Conservation (phyloP, 441 rosid genomes). For the Corymbia citriodora region DNA sequence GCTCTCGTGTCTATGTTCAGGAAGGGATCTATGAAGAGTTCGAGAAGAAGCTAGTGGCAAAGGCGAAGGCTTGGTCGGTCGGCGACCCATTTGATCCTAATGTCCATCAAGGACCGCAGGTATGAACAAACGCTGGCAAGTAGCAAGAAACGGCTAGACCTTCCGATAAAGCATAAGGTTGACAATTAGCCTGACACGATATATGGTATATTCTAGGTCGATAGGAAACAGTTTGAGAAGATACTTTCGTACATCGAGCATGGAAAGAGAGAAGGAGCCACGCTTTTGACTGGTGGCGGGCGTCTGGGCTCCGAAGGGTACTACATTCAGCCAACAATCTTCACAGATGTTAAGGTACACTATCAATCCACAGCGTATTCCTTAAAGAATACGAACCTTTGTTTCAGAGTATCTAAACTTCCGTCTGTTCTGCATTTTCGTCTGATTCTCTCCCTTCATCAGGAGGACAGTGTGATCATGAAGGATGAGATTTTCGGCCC, state of each 20-base stretch:
- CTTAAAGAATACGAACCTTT: neutral
- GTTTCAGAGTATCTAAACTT: neutral
- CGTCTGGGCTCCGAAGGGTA: slow-evolving; percentile 45
- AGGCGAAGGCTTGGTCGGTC: slow-evolving; percentile 54
- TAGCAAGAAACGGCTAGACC: neutral
- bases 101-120: slow-evolving; percentile 73
- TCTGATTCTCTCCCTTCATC: neutral
- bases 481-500: slow-evolving; percentile 87
- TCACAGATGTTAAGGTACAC: slow-evolving; percentile 58
- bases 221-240: slow-evolving; percentile 45
- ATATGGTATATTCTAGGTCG: slow-evolving; percentile 29
- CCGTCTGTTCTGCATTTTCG: neutral
- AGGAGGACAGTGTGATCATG: slow-evolving; percentile 71
- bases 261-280: slow-evolving; percentile 75
- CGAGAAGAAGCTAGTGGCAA: slow-evolving; percentile 42
- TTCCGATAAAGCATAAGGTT: neutral
- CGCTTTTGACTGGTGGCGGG: slow-evolving; percentile 57
- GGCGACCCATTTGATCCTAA: slow-evolving; percentile 74
- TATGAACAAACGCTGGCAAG: slow-evolving; percentile 5
- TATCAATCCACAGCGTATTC: neutral
- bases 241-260: slow-evolving; percentile 61
- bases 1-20: slow-evolving; percentile 82
- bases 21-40: slow-evolving; percentile 73
- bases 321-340: slow-evolving; percentile 66
- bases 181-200: neutral